phyloP scores from a whole-genome alignment of 2,329 filamentous ascomycete species.

The Domatiomyces catenatus region DNA sequence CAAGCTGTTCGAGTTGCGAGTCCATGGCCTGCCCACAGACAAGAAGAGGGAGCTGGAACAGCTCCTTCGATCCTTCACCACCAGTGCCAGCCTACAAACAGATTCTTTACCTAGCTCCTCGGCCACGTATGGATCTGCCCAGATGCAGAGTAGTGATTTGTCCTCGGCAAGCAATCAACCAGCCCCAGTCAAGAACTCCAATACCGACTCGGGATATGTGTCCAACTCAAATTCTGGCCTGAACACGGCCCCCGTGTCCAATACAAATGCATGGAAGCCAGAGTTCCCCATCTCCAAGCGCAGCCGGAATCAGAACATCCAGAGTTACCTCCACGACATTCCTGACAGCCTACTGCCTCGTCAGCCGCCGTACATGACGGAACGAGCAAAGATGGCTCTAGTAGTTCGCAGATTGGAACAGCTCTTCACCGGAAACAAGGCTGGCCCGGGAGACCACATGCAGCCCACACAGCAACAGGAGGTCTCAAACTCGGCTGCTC shows the following conservation, averaged over 20 bases:
- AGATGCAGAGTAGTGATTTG: constrained; percentile 1
- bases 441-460: constrained; percentile 28
- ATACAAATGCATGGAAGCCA: constrained; percentile 1
- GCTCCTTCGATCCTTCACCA: constrained; percentile 48
- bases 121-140: background rate
- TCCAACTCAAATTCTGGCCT: constrained; percentile 25
- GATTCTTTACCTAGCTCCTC: constrained; percentile 7
- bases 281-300: constrained; percentile 7
- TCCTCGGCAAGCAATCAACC: constrained; percentile 1
- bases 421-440: constrained; percentile 59
- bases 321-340: constrained; percentile 57
- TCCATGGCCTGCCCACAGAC: constrained; percentile 54
- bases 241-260: constrained; percentile 2
- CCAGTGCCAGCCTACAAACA: constrained; percentile 17
- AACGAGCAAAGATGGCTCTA: constrained; percentile 59
- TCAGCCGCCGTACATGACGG: constrained; percentile 43
- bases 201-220: constrained; percentile 20
- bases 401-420: constrained; percentile 65
- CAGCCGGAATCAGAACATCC: constrained; percentile 42
- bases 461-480: constrained; percentile 42
- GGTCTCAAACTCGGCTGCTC: constrained; percentile 39
- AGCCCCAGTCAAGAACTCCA: background rate
- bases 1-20: constrained; percentile 67
- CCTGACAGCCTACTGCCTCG: constrained; percentile 52
- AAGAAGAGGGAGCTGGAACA: constrained; percentile 67